These are phyloP conservation scores for Penicillium glabrum DNA, from an alignment of 2,329 filamentous ascomycete genomes.

Conservation along the genomic window DNA sequence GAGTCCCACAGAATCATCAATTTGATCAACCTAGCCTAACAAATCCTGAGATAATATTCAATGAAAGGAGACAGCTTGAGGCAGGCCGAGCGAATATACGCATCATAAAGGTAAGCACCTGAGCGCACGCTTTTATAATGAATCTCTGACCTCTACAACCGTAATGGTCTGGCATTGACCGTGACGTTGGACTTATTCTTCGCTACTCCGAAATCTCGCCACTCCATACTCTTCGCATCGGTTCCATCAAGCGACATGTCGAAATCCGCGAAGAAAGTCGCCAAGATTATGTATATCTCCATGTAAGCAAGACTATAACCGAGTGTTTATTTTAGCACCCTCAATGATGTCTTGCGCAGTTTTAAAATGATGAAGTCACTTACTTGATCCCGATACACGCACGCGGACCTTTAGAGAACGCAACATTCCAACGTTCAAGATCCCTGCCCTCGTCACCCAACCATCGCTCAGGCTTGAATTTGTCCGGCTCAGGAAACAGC, in stretches of 20 bases:
- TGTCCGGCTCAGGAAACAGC: neutral
- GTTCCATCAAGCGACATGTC: neutral
- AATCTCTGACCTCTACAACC: neutral
- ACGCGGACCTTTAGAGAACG: neutral
- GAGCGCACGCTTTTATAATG: neutral
- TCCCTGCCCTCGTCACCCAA: neutral
- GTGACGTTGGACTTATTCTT: neutral
- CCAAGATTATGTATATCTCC: neutral
- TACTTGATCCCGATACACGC: neutral
- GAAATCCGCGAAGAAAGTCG: neutral
- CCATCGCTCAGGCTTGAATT: neutral
- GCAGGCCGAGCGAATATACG: neutral
- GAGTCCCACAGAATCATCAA: too few relatives aligned
- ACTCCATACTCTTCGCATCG: neutral
- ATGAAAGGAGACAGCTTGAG: neutral
- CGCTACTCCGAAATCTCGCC: neutral
- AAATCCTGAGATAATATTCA: too few relatives aligned
- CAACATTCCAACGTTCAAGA: neutral
- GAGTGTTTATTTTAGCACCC: neutral
- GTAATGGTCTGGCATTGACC: neutral
- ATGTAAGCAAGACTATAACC: neutral
- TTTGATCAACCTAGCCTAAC: too few relatives aligned
- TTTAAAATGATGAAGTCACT: neutral
- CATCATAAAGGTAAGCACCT: neutral
- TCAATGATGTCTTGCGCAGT: neutral